These are phyloP conservation scores for Aspergillus saccharolyticus DNA, from an alignment of 495 filamentous ascomycete species.

Conservation along the genomic window DNA sequence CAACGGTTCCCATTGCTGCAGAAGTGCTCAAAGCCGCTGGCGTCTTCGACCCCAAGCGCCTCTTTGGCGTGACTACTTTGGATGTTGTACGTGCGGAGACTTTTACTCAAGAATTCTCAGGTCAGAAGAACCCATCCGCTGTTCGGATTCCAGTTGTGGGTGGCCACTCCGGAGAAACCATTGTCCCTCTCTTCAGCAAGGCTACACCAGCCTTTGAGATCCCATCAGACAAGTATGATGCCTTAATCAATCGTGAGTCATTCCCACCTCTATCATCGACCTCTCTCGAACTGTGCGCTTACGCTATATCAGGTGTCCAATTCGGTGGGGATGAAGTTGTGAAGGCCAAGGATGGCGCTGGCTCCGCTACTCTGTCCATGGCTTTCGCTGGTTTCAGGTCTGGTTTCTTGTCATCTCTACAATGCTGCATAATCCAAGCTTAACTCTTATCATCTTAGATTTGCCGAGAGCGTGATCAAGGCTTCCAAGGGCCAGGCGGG, in stretches of 20 bases:
- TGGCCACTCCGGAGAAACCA: conserved; percentile 95
- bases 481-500: conserved; percentile 82
- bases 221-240: conserved; percentile 79
- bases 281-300: not conserved
- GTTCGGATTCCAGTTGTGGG: conserved; percentile 87
- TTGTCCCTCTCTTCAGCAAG: conserved; percentile 95
- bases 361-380: conserved; percentile 96
- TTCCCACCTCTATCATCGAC: not conserved
- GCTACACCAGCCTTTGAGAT: conserved; percentile 73
- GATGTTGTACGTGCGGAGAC: conserved; percentile 98
- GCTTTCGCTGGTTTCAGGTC: conserved; percentile 93
- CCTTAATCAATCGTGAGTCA: conserved; percentile 72
- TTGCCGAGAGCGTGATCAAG: conserved; percentile 89
- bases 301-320: conserved; percentile 62
- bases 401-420: conserved; percentile 7
- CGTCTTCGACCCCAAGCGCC: conserved; percentile 86
- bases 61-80: conserved; percentile 97
- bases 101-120: conserved; percentile 82
- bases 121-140: conserved; percentile 74
- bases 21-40: conserved; percentile 89
- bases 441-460: conserved; percentile 49
- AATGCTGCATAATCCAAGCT: not conserved
- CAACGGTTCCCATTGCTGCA: conserved; percentile 94
- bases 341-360: conserved; percentile 92
- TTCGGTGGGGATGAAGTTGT: conserved; percentile 99